Base-by-base conservation (phyloP, 306 rosid genomes). In the Dalbergia cultrata region DNA sequence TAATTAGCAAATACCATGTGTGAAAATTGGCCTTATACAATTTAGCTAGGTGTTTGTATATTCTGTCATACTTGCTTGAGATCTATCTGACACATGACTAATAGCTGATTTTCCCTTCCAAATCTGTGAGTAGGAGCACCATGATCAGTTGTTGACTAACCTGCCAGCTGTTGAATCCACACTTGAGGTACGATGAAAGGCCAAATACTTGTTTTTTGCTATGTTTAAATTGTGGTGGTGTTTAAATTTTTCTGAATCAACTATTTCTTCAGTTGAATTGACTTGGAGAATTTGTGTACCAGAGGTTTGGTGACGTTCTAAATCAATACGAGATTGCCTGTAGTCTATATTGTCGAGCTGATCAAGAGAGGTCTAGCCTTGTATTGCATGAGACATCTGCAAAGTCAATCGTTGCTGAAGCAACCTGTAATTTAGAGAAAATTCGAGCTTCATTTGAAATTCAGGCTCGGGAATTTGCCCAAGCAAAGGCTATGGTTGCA, bases 91-190 rank as follows among this genome's bases (percentile, higher is more conserved):
- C 47, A 58, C 26, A 45, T 64, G 54, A 69, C 34, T 26, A 70
- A 81, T 62, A 26, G 16, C 57, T 66, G 35, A 33, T 45, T 78
- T 54, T 6, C 34, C 18, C 19, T 26, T 33, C 60, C 43, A 31
- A 62, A 80, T 76, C 17, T 70, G 61, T 84, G 86, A 77, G 34
- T 85, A 94, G 98, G 98, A 94, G 81, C 98, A 94, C 87, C 98
- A 94, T 60, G 98, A 94, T 94, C 93, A 90, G 65, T 87, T 92
- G 75, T 84, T 94, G 93, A 83, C 92, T 67, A 85, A 89, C 76
- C 88, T 92, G 89, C 98, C 97, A 13, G 93, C 90, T 63, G 92
- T 90, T 74, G 98, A 94, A 90, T 89, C 94, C 80, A 87, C 93
- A 62, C 98, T 94, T 82, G 95, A 92, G 98, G 98, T 94, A 87